Percentiles rank a stretch among this genome's conserved stretches.
These are phyloP conservation scores for Trichoderma orchidacearum DNA, from an alignment of 495 filamentous ascomycete species.

Conservation along the genomic window DNA sequence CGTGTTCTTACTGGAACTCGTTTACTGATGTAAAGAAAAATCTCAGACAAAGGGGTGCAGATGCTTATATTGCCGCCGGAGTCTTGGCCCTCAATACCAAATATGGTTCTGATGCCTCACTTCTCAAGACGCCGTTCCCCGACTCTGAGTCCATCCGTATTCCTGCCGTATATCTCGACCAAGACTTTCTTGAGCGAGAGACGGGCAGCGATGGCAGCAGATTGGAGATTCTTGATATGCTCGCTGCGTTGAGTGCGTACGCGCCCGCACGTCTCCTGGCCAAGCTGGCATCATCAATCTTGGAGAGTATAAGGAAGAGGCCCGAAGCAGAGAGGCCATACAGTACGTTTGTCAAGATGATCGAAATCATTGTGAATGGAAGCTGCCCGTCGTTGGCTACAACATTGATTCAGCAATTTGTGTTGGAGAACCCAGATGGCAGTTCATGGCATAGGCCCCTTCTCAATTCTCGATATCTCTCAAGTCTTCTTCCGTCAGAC, in stretches of 20 bases:
- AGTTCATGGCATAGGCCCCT: slow-evolving; percentile 24
- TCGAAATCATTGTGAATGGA: background rate
- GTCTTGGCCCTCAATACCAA: background rate
- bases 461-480: slow-evolving; percentile 11
- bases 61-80: background rate
- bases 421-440: slow-evolving; percentile 18
- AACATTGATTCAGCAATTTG: slow-evolving; percentile 13
- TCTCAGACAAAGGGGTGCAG: background rate
- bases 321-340: background rate
- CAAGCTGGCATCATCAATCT: background rate
- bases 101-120: background rate
- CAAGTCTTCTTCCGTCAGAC: slow-evolving; percentile 11
- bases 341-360: background rate
- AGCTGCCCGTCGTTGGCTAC: slow-evolving; percentile 7
- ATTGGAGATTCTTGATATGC: background rate
- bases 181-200: slow-evolving; percentile 10
- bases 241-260: background rate
- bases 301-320: background rate
- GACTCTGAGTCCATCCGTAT: slow-evolving; percentile 7
- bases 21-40: too few species aligned
- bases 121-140: slow-evolving; percentile 10
- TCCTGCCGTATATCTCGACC: slow-evolving; percentile 10
- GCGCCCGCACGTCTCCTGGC: background rate
- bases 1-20: background rate
- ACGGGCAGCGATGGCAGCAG: background rate